These are phyloP conservation scores for Aspergillus fructus DNA, from an alignment of 2,329 filamentous ascomycete genomes.

Conservation along the genomic window DNA sequence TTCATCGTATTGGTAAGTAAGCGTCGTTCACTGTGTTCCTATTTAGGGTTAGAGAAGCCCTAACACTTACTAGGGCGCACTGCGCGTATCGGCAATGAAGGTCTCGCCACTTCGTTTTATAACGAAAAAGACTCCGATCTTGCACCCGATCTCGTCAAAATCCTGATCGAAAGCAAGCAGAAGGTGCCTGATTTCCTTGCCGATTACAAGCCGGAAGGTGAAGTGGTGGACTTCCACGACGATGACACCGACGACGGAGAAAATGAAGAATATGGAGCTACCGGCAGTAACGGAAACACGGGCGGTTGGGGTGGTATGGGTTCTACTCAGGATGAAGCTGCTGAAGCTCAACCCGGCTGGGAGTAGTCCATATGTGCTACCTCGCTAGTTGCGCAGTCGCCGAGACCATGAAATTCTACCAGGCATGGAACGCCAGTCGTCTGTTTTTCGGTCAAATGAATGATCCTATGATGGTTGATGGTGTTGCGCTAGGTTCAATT, in stretches of 20 bases:
- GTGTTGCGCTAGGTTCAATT: background rate
- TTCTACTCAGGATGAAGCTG: constrained; percentile 13
- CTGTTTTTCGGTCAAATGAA: background rate
- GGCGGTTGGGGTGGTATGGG: constrained; percentile 20
- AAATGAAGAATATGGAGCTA: constrained; percentile 16
- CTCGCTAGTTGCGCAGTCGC: background rate
- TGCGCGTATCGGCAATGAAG: constrained; percentile 84
- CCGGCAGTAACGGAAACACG: constrained; percentile 11
- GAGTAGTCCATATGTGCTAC: background rate
- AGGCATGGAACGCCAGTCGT: background rate
- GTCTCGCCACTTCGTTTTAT: constrained; percentile 86
- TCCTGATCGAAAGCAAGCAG: constrained; percentile 77
- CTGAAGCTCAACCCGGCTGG: background rate
- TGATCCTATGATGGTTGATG: no score
- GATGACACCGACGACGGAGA: constrained; percentile 52
- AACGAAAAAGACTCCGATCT: constrained; percentile 71
- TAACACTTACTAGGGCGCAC: constrained; percentile 66
- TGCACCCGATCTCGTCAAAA: constrained; percentile 72
- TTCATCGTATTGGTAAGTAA: constrained; percentile 81
- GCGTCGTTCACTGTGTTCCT: background rate
- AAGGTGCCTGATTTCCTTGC: constrained; percentile 78
- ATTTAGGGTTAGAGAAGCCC: background rate
- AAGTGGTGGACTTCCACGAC: constrained; percentile 52
- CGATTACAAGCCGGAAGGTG: constrained; percentile 48
- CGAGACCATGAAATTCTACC: background rate